phyloP scores from a whole-genome alignment of 192 early-diverging fungal genomes.

The Dissophora globulifera region DNA sequence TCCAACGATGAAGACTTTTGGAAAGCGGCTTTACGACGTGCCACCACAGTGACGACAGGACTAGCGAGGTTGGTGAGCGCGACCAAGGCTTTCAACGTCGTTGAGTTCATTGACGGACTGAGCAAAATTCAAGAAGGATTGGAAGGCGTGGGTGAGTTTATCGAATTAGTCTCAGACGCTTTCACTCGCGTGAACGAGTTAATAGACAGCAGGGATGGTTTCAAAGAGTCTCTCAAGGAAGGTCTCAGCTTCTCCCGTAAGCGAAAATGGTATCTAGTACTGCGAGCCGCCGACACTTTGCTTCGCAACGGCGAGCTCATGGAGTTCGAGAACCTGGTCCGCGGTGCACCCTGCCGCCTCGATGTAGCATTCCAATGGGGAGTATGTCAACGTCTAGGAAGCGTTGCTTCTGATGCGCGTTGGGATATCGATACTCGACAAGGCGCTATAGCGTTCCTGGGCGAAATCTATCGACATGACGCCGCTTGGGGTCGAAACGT shows the following conservation, averaged over 20 bases:
- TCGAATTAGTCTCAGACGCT: neutral
- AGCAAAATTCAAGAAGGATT: conserved; percentile 5
- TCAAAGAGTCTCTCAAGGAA: neutral
- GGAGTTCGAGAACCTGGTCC: conserved; percentile 1
- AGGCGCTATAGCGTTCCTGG: conserved; percentile 3
- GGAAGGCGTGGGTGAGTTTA: neutral
- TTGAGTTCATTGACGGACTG: conserved; percentile 5
- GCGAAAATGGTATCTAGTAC: conserved; percentile 3
- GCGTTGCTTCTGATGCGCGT: neutral
- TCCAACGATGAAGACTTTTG: neutral
- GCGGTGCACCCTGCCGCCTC: conserved; percentile 1
- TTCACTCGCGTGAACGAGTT: neutral
- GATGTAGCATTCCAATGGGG: conserved; percentile 11
- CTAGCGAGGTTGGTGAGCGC: conserved; percentile 5
- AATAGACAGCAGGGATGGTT: neutral
- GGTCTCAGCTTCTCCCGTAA: conserved; percentile 3
- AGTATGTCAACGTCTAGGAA: conserved; percentile 6
- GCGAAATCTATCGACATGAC: conserved; percentile 9
- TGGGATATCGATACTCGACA: neutral
- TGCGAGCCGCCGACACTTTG: neutral
- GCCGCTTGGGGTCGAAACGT: neutral
- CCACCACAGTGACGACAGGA: neutral
- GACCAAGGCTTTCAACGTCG: neutral
- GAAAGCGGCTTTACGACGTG: neutral
- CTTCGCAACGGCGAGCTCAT: conserved; percentile 1